Conservation (phyloP, 2,329 filamentous ascomycete genomes). For the Metarhizium brunneum region DNA sequence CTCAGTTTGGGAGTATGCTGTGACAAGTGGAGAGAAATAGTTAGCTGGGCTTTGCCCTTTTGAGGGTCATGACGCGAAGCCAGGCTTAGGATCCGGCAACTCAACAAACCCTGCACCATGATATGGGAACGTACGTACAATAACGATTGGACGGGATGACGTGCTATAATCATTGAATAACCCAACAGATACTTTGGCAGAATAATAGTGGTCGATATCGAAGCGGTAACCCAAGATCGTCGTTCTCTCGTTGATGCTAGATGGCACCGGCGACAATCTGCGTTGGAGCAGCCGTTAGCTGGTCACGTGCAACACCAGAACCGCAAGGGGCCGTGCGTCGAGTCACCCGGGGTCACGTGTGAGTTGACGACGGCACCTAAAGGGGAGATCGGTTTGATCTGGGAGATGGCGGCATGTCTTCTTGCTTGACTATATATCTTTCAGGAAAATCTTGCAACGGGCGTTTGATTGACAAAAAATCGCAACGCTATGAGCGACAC, state of each 20-base stretch:
- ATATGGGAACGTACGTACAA: slow-evolving; percentile 15
- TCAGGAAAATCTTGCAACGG: not conserved
- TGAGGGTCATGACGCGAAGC: slow-evolving; percentile 2
- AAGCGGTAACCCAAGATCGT: slow-evolving; percentile 11
- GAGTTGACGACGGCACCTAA: no score
- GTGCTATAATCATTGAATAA: slow-evolving; percentile 23
- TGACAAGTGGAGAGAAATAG: slow-evolving; percentile 1
- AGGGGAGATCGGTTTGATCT: no score
- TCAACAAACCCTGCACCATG: not conserved
- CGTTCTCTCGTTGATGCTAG: slow-evolving; percentile 7
- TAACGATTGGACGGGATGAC: slow-evolving; percentile 24
- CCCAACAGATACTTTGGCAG: slow-evolving; percentile 30
- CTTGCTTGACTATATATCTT: not conserved
- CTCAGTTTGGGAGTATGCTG: slow-evolving; percentile 2
- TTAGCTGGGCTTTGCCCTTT: slow-evolving; percentile 4
- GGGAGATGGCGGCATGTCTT: no score
- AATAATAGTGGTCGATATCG: slow-evolving; percentile 28
- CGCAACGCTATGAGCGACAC: not conserved
- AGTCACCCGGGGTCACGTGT: not conserved
- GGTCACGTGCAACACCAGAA: slow-evolving; percentile 1
- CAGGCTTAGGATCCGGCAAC: slow-evolving; percentile 4
- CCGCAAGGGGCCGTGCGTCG: not conserved
- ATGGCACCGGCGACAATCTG: slow-evolving; percentile 10
- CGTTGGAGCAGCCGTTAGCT: not conserved
- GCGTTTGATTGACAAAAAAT: not conserved